Base-by-base conservation (phyloP, 768 basidiomycete genomes). In the Suillus brevipes region DNA sequence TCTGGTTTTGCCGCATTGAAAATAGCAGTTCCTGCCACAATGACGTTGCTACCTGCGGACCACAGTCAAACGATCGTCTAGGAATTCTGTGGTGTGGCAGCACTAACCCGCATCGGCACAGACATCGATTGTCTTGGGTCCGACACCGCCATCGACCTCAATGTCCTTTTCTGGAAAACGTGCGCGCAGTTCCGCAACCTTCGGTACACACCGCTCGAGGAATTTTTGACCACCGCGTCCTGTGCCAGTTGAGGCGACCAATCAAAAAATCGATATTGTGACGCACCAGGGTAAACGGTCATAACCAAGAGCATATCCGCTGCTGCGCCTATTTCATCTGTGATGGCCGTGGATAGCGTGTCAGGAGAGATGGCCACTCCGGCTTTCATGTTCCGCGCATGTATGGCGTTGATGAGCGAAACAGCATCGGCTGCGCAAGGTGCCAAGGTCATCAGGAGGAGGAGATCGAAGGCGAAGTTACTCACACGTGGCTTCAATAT, bases 131-230 rank as follows among this genome's bases (percentile, higher is more conserved):
- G 95, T 99, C 69, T 90, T 90, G 6, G 92, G 91, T 7, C 95
- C 91, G n/a, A 99, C 91, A 45, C 97, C 97, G 38, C 97, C 97
- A 75, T 99, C 97, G 60, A 99, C 97, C 78, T 99, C 94, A 65
- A 99, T 98, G 73, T 99, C 94, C 77, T 93, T 97, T 64, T 90
- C 82, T 6, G 96, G 96, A 81, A 97, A 99, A 34, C 95, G 87
- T 42, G 83, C 81, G 18, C 97, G 90, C 64, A 99, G 87, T 74
- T 97, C 94, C 28, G 89, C 79, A 18, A 99, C 95, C 80, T 99
- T 98, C 68, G 91, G 89, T 34, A 99, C 87, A 74, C 96, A 98
- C 69, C 91, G 85, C 10, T 94, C 90, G 70, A 98, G 80, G 78
- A 99, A 99, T 77, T 97, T 98, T 76, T 99, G 97, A 4, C 97